A percentile compares a stretch with the other conserved stretches of the same genome.
These are phyloP conservation scores for Colletotrichum musicola DNA, from an alignment of 2,329 filamentous ascomycete species.

Conservation along the genomic window DNA sequence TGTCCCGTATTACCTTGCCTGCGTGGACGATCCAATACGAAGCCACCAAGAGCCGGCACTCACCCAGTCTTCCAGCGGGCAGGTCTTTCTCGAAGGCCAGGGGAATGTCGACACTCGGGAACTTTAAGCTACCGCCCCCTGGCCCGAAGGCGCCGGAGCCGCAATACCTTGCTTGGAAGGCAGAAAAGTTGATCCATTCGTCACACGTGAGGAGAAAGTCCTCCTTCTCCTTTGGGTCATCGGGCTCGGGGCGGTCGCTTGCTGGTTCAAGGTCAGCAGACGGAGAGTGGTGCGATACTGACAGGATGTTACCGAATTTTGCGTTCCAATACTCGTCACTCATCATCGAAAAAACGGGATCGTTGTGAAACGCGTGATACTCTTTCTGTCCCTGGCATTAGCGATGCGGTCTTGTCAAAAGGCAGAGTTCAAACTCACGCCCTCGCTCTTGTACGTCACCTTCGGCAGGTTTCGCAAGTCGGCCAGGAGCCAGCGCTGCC, in stretches of 20 bases:
- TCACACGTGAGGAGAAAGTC: neutral
- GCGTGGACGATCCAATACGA: neutral
- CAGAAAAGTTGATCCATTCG: slow-evolving; percentile 11
- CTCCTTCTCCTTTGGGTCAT: neutral
- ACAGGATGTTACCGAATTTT: neutral
- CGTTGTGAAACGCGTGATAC: neutral
- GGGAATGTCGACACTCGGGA: neutral
- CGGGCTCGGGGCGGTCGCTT: neutral
- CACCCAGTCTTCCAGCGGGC: neutral
- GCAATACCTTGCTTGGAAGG: neutral
- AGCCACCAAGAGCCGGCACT: slow-evolving; percentile 1
- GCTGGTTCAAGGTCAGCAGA: neutral
- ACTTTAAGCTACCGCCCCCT: neutral
- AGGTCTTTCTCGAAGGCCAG: neutral
- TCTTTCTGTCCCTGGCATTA: neutral
- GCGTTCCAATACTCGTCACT: slow-evolving; percentile 1
- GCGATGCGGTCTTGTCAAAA: neutral
- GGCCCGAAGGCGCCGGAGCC: neutral
- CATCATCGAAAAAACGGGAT: slow-evolving; percentile 3
- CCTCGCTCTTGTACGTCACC: neutral
- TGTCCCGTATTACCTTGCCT: neutral
- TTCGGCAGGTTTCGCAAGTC: neutral
- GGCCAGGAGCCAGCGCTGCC: neutral
- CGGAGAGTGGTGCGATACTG: neutral
- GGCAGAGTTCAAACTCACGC: neutral